Evolutionary conservation across 176 grass and related monocot species (phyloP).

Genomic region (Oryza glaberrima): DNA sequence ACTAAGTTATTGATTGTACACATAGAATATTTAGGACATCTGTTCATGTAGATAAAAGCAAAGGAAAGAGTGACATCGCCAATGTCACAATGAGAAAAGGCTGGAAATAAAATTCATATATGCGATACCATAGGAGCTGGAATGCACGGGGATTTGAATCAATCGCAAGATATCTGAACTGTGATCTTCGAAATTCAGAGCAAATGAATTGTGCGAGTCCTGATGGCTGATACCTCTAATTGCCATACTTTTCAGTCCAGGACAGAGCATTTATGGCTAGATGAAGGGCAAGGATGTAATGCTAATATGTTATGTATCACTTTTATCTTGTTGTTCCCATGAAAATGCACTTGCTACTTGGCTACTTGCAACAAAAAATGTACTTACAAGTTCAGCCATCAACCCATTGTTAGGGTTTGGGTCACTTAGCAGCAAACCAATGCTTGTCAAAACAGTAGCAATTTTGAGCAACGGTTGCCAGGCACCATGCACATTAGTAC

Average conservation of each 20-base stretch:
- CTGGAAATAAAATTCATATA: too few relatives aligned
- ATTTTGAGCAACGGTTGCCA: conserved; percentile 93
- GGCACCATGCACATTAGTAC: conserved; percentile 55
- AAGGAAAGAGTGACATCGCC: too few relatives aligned
- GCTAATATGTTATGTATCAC: conserved; percentile 1
- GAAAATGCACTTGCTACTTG: conserved; percentile 26
- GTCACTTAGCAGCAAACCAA: conserved; percentile 70
- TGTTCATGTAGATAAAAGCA: too few relatives aligned
- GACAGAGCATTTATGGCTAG: conserved; percentile 66
- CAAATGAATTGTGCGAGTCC: too few relatives aligned
- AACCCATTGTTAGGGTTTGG: conserved; percentile 87
- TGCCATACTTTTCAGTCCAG: conserved; percentile 72
- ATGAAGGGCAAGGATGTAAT: conserved; percentile 13
- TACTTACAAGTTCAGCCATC: conserved; percentile 83
- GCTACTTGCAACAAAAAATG: conserved; percentile 22
- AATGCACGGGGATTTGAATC: too few relatives aligned
- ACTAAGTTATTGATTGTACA: too few relatives aligned
- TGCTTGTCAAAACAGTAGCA: conserved; percentile 76
- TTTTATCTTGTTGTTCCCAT: conserved; percentile 4
- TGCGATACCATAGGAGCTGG: too few relatives aligned
- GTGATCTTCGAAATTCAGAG: too few relatives aligned
- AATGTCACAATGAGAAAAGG: too few relatives aligned
- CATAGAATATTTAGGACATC: too few relatives aligned
- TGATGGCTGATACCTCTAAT: too few relatives aligned
- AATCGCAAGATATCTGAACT: too few relatives aligned